These are phyloP conservation scores for Xanthoparmelia taractica DNA, from an alignment of 495 filamentous ascomycete species.

Conservation along the genomic window DNA sequence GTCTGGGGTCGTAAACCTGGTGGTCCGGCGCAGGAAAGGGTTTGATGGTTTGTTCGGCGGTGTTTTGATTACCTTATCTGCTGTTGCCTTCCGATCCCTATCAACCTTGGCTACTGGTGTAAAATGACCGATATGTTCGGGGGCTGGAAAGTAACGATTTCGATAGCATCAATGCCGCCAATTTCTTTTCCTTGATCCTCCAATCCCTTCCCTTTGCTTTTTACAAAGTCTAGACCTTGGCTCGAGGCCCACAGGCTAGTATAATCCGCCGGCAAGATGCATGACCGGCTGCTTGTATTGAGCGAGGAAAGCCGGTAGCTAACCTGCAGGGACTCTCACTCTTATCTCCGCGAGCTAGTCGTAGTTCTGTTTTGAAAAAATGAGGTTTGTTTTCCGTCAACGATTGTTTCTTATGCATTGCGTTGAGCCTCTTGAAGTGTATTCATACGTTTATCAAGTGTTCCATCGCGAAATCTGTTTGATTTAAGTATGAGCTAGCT, in stretches of 20 bases:
- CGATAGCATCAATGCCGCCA: background rate
- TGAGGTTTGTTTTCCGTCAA: too few relatives aligned
- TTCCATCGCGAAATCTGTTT: too few relatives aligned
- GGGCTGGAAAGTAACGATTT: background rate
- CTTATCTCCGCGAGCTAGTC: too few relatives aligned
- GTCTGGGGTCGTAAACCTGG: conserved; percentile 2
- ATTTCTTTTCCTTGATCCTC: too few relatives aligned
- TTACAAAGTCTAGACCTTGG: too few relatives aligned
- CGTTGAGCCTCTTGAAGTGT: too few relatives aligned
- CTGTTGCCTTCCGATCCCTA: background rate
- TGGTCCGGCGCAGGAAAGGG: background rate
- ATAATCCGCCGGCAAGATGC: background rate
- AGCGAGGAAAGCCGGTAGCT: background rate
- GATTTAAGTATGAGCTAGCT: too few relatives aligned
- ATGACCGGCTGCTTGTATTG: background rate
- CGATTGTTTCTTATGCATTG: too few relatives aligned
- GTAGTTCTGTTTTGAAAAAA: background rate
- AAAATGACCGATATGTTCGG: background rate
- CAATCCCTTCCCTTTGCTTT: too few relatives aligned
- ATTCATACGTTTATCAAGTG: too few relatives aligned
- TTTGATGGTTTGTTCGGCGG: background rate
- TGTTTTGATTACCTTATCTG: background rate
- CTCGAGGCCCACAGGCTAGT: background rate
- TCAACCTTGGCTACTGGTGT: too few relatives aligned
- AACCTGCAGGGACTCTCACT: background rate